A percentile compares a stretch with the other conserved stretches of the same genome.
Conservation (phyloP, 169 alveolate species). For the Babesia caballi region DNA sequence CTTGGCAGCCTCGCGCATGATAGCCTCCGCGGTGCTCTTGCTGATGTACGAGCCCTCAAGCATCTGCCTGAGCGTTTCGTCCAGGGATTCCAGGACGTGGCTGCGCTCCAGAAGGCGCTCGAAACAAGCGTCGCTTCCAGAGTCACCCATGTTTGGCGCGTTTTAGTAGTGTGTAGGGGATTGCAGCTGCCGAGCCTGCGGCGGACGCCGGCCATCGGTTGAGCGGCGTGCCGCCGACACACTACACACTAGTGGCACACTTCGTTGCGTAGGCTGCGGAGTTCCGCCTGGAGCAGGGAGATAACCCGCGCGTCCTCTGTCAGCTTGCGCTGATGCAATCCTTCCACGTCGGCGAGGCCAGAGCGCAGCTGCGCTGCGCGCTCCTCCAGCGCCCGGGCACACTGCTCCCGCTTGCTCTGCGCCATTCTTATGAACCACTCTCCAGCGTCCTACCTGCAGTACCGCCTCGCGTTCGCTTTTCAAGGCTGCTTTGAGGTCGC, state of each 20-base stretch:
- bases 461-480: slow-evolving; percentile 13
- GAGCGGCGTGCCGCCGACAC: not conserved
- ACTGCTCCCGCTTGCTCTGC: slow-evolving; percentile 3
- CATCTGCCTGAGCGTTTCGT: slow-evolving; percentile 57
- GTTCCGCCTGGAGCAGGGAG: slow-evolving; percentile 6
- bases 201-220: not conserved
- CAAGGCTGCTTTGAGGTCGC: slow-evolving; percentile 13
- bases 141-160: not conserved
- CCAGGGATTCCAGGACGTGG: slow-evolving; percentile 41
- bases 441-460: not conserved
- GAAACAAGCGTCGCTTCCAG: not conserved
- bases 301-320: slow-evolving; percentile 9
- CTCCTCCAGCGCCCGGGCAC: not conserved
- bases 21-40: slow-evolving; percentile 31
- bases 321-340: not conserved
- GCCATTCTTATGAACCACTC: not conserved
- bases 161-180: too few relatives aligned
- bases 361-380: not conserved
- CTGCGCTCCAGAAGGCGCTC: slow-evolving; percentile 22
- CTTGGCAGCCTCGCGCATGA: slow-evolving; percentile 40
- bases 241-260: not conserved
- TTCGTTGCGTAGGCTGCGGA: not conserved
- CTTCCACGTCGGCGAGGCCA: not conserved
- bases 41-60: slow-evolving; percentile 58
- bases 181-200: too few relatives aligned